Evolutionary conservation across 352 stramenopile genomes (phyloP), one percentile per base, ranked within the genome.

Genomic region (Peronospora belbahrii): DNA sequence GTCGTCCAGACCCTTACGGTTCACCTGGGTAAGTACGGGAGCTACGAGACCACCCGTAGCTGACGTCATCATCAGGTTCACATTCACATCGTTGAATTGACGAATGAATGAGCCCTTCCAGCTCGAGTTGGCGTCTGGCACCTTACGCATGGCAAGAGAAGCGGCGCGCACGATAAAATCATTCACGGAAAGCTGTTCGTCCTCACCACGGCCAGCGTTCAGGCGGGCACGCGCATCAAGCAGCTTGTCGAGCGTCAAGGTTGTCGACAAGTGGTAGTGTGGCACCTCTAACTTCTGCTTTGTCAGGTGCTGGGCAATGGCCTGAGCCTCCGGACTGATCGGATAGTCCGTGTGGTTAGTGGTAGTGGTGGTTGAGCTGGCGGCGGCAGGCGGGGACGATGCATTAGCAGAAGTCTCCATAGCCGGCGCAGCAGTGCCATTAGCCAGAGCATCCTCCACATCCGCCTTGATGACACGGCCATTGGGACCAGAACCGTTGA

Each of bases 241-340:
- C 6, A 97, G 67, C 56, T 89, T 85, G 67, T 97, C 90, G 19
- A 98, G 59, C 37, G 76, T 82, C 30, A 98, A 48, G 62, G 98
- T 94, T 5, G 96, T 88, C 14, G 92, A 97, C 25, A 99, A 68
- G 70, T 98, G 97, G 79, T 98, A 99, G 72, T 99, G 95, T 22
- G 95, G 95, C 46, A 98, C 91, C 24, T 95, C 78, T 13, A 81
- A 58, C 78, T 98, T 98, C 44, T 95, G 94, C 62, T 96, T 70
- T 17, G 89, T 80, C 48, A 98, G 74, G 56, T 90, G 71, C 38
- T 85, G 74, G 13, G 93, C 94, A 41, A 92, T 63, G 39, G 74
- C 62, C 58, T 87, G 70, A 4, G 83, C 73, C 15, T 88, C 75
- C 10, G 65, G 32, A 37, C 85, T 94, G 50, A 97, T 76, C 15